Conservation (phyloP, 2,329 filamentous ascomycete genomes). For the Cladosporium velox region DNA sequence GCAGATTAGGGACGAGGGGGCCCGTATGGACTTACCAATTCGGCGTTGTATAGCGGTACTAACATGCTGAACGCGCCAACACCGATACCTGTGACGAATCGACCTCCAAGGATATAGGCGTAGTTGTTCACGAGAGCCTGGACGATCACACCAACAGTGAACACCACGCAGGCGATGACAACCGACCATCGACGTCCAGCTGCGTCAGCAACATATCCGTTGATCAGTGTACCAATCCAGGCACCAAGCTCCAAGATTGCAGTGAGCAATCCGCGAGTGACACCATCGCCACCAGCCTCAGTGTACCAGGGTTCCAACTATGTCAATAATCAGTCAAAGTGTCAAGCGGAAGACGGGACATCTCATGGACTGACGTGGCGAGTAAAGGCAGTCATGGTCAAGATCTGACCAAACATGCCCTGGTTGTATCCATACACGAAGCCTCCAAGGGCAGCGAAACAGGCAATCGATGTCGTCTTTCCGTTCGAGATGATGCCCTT, state of each 20-base stretch:
- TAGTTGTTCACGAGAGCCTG: constrained; percentile 62
- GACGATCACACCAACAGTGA: constrained; percentile 61
- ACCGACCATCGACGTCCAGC: constrained; percentile 21
- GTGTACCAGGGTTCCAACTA: constrained; percentile 19
- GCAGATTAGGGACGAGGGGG: no score
- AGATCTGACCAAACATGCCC: constrained; percentile 32
- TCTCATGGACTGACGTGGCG: constrained; percentile 5
- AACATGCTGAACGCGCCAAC: constrained; percentile 69
- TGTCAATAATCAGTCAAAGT: neutral
- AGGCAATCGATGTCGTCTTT: constrained; percentile 30
- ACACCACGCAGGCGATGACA: constrained; percentile 23
- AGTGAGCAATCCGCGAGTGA: constrained; percentile 9
- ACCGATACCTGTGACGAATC: constrained; percentile 68
- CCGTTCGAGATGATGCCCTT: constrained; percentile 30
- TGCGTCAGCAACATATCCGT: constrained; percentile 52
- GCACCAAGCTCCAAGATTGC: constrained; percentile 41
- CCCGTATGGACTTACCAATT: constrained; percentile 35
- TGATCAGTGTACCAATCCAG: constrained; percentile 69
- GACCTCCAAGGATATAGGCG: constrained; percentile 64
- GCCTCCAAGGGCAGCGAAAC: constrained; percentile 33
- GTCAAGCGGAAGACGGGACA: no score
- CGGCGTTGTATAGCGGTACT: constrained; percentile 49
- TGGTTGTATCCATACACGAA: constrained; percentile 35
- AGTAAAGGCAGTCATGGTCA: constrained; percentile 31
- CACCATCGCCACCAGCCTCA: neutral